phyloP scores from a whole-genome alignment of 1,139 yeast genomes.

The Eremothecium cymbalariae region DNA sequence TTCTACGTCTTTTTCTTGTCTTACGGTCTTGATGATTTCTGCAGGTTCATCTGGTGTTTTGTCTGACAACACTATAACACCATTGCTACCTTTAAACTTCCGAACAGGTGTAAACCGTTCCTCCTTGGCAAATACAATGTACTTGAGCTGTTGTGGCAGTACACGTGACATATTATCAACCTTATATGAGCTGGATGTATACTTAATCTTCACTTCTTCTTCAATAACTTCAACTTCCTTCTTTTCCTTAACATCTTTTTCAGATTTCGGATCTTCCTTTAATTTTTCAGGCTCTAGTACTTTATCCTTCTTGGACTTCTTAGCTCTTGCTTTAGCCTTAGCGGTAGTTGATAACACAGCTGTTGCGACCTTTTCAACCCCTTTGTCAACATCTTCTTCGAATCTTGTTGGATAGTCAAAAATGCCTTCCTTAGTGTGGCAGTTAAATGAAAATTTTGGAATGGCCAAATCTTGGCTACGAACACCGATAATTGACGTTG shows the following conservation, averaged over 20 bases:
- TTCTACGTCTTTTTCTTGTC: conserved; percentile 71
- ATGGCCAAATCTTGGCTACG: conserved; percentile 69
- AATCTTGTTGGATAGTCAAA: conserved; percentile 88
- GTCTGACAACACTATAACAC: conserved; percentile 74
- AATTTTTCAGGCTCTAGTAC: conserved; percentile 28
- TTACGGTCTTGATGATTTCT: conserved; percentile 71
- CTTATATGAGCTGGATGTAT: conserved; percentile 54
- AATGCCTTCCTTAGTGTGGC: conserved; percentile 70
- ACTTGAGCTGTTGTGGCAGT: conserved; percentile 82
- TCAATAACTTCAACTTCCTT: conserved; percentile 29
- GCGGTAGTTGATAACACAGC: conserved; percentile 93
- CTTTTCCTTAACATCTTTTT: conserved; percentile 22
- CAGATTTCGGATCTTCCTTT: conserved; percentile 25
- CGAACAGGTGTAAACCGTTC: conserved; percentile 80
- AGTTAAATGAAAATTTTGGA: conserved; percentile 74
- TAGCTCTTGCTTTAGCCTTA: conserved; percentile 86
- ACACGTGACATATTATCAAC: conserved; percentile 79
- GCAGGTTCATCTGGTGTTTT: conserved; percentile 57
- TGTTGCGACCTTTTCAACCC: conserved; percentile 82
- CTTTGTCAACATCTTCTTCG: conserved; percentile 73
- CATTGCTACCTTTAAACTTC: conserved; percentile 68
- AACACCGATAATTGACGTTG: conserved; percentile 86
- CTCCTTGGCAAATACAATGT: conserved; percentile 66
- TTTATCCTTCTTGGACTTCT: conserved; percentile 57
- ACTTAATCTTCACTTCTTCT: conserved; percentile 32